Conservation (phyloP, 2,329 filamentous ascomycete species). For the Fusarium nelsonii region DNA sequence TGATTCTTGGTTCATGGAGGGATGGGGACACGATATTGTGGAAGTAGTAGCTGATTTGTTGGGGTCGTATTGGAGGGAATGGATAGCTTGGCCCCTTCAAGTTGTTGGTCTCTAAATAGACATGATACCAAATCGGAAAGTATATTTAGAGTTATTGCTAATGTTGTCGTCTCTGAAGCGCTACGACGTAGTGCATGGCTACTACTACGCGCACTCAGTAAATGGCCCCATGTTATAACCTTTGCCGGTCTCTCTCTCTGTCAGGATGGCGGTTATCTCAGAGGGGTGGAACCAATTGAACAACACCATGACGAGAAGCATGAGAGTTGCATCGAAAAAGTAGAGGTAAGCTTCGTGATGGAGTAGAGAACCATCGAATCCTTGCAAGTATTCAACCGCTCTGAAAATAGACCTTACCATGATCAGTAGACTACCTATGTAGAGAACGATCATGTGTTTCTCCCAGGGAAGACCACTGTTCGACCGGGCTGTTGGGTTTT, state of each 20-base stretch:
- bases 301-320: constrained; percentile 58
- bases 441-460: constrained; percentile 46
- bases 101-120: neutral
- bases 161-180: no score
- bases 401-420: constrained; percentile 57
- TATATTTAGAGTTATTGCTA: no score
- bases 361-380: constrained; percentile 49
- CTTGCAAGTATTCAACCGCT: constrained; percentile 56
- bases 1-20: constrained; percentile 16
- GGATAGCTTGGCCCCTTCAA: constrained; percentile 15
- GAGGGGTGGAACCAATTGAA: constrained; percentile 55
- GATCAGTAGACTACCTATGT: constrained; percentile 50
- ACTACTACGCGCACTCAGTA: neutral
- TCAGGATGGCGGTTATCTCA: constrained; percentile 12
- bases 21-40: constrained; percentile 20
- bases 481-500: constrained; percentile 9
- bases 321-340: constrained; percentile 53
- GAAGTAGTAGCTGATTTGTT: constrained; percentile 6
- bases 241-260: neutral
- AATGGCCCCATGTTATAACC: constrained; percentile 16
- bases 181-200: rapidly evolving
- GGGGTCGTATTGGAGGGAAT: constrained; percentile 11
- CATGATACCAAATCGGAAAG: no score
- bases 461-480: constrained; percentile 44
- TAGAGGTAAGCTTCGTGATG: constrained; percentile 52